phyloP scores from a whole-genome alignment of 306 rosid species.

The Ormosia emarginata region DNA sequence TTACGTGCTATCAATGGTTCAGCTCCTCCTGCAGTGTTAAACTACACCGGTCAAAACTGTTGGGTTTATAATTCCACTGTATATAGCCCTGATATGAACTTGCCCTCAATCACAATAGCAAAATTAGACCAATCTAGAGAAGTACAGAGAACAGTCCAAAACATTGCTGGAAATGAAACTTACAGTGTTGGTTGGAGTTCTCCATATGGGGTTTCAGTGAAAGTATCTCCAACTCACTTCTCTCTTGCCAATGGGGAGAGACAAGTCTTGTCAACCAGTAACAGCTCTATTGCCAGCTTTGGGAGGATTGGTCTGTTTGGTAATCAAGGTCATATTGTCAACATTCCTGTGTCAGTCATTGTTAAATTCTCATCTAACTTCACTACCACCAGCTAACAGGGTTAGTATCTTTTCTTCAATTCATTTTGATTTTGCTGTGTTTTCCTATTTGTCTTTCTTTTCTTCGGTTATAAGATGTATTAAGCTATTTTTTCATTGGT shows the following conservation, averaged over 20 bases:
- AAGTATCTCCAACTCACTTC: conserved; percentile 71
- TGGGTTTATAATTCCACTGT: conserved; percentile 47
- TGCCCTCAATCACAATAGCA: conserved; percentile 88
- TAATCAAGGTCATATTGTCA: conserved; percentile 72
- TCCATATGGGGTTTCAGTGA: conserved; percentile 70
- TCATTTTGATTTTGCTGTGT: not conserved
- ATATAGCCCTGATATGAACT: conserved; percentile 72
- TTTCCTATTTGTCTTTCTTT: not conserved
- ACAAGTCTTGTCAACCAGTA: conserved; percentile 60
- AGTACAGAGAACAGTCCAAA: conserved; percentile 59
- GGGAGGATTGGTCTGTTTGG: conserved; percentile 96
- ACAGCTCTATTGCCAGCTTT: conserved; percentile 70
- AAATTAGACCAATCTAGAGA: conserved; percentile 62
- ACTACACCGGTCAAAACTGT: conserved; percentile 79
- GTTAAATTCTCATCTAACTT: conserved; percentile 42
- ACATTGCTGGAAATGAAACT: conserved; percentile 64
- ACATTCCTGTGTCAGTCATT: conserved; percentile 76
- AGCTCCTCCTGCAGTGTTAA: conserved; percentile 66
- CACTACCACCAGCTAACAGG: conserved; percentile 28
- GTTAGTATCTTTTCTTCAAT: not conserved
- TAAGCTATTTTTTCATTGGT: conserved; percentile 44
- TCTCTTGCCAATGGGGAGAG: conserved; percentile 49
- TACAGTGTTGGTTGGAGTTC: conserved; percentile 81
- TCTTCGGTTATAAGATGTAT: conserved; percentile 21
- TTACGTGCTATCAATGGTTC: conserved; percentile 86